A percentile compares a stretch with the other conserved stretches of the same genome.
Evolutionary conservation across 2,329 filamentous ascomycete genomes (phyloP).

Genomic region (Karstenula rhodostoma): DNA sequence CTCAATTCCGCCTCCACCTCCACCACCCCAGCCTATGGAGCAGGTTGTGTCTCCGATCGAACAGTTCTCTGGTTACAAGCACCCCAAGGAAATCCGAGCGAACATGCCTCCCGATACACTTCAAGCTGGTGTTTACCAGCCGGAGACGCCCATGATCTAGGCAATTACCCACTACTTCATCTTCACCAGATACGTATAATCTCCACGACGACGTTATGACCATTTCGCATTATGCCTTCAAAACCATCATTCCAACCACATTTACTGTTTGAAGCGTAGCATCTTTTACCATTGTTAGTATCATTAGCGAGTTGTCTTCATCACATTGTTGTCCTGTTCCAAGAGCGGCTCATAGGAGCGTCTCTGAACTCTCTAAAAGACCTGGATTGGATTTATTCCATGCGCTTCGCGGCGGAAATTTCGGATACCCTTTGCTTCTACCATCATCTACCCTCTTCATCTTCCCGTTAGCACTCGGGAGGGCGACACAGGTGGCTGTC

Average conservation of each 20-base stretch:
- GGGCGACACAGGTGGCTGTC: conserved; percentile 5
- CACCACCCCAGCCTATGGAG: conserved; percentile 49
- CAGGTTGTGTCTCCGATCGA: conserved; percentile 51
- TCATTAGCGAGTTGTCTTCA: conserved; percentile 33
- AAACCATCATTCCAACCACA: conserved; percentile 29
- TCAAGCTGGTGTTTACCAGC: conserved; percentile 53
- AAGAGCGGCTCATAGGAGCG: conserved; percentile 12
- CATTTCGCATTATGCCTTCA: conserved; percentile 28
- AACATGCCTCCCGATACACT: conserved; percentile 59
- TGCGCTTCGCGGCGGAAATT: conserved; percentile 44
- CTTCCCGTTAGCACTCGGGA: background rate
- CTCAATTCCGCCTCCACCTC: conserved; percentile 48
- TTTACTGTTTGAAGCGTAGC: conserved; percentile 33
- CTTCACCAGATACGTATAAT: conserved; percentile 17
- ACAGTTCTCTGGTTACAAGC: conserved; percentile 43
- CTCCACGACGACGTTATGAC: conserved; percentile 44
- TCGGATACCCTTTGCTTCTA: conserved; percentile 42
- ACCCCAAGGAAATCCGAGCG: conserved; percentile 57
- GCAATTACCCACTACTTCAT: conserved; percentile 2
- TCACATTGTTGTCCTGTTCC: conserved; percentile 17
- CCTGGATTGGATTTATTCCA: conserved; percentile 26
- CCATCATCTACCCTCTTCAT: conserved; percentile 11
- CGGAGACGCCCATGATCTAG: conserved; percentile 48
- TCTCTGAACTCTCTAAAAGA: conserved; percentile 22
- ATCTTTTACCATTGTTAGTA: conserved; percentile 31